phyloP scores from a whole-genome alignment of 2,329 filamentous ascomycete species.

The Diaporthe amygdali region DNA sequence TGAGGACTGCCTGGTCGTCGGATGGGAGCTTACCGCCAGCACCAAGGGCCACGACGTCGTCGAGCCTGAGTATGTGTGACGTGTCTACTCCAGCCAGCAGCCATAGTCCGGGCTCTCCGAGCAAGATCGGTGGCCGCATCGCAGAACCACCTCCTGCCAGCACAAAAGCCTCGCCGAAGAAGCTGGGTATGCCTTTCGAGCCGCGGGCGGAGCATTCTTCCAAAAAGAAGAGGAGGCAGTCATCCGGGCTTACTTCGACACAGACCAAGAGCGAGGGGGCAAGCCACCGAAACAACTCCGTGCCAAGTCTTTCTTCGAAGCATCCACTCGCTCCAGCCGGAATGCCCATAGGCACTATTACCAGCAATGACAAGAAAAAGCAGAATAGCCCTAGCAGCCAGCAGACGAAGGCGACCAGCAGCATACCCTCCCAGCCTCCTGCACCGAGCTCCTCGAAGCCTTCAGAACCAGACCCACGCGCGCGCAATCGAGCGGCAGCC shows the following conservation, averaged over 20 bases:
- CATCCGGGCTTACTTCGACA: neutral
- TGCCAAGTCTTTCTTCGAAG: neutral
- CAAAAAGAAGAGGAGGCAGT: neutral
- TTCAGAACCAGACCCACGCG: conserved; percentile 19
- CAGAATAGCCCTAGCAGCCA: too few relatives aligned
- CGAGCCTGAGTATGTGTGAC: neutral
- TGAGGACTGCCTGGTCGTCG: neutral
- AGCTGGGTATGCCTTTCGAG: neutral
- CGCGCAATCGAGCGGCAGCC: conserved; percentile 36
- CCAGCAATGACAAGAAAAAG: neutral
- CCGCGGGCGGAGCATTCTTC: neutral
- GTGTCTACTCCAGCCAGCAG: neutral
- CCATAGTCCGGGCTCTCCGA: neutral
- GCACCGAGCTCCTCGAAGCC: neutral
- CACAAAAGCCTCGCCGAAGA: neutral
- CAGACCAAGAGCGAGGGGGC: neutral
- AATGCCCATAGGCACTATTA: too few relatives aligned
- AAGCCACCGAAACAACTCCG: neutral
- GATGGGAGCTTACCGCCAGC: neutral
- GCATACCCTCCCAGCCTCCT: neutral
- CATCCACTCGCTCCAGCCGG: neutral
- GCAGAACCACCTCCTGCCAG: neutral
- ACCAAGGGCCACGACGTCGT: neutral
- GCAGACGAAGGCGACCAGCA: neutral
- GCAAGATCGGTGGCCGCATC: neutral